Evolutionary conservation across 2,329 filamentous ascomycete genomes (phyloP).

Genomic region (Aspergillus viridinutans): DNA sequence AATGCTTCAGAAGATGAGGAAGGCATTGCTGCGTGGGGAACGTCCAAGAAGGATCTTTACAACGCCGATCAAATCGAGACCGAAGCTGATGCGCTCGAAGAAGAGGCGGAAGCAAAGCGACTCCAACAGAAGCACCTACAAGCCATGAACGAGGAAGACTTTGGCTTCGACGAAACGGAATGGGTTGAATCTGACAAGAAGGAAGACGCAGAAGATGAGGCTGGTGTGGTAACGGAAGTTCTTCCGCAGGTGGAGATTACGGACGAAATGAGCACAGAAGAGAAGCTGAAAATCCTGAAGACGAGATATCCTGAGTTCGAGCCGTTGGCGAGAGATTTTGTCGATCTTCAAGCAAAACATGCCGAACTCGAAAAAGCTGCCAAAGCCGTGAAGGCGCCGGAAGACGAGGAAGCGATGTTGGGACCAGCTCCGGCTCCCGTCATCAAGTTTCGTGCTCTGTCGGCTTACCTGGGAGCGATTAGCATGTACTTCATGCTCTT

Average conservation of each 20-base stretch:
- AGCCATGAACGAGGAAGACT: slow-evolving; percentile 86
- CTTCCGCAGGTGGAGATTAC: slow-evolving; percentile 78
- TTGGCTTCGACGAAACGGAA: slow-evolving; percentile 84
- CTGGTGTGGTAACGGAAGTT: slow-evolving; percentile 74
- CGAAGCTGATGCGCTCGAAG: slow-evolving; percentile 73
- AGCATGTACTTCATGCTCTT: slow-evolving; percentile 93
- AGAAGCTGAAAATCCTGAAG: slow-evolving; percentile 70
- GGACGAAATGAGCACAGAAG: slow-evolving; percentile 69
- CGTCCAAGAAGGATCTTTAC: slow-evolving; percentile 87
- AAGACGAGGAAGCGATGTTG: slow-evolving; percentile 33
- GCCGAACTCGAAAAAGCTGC: slow-evolving; percentile 58
- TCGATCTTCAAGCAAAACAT: slow-evolving; percentile 60
- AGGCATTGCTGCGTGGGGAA: slow-evolving; percentile 73
- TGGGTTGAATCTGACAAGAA: slow-evolving; percentile 62
- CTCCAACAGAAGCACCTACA: slow-evolving; percentile 87
- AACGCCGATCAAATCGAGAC: slow-evolving; percentile 73
- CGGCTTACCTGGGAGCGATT: slow-evolving; percentile 80
- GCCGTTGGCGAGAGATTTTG: slow-evolving; percentile 73
- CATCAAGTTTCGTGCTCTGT: slow-evolving; percentile 73
- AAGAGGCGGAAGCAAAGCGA: slow-evolving; percentile 84
- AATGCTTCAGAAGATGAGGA: slow-evolving; percentile 42
- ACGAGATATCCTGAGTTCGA: slow-evolving; percentile 90
- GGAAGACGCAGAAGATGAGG: slow-evolving; percentile 43
- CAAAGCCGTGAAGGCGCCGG: slow-evolving; percentile 49
- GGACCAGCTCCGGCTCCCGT: slow-evolving; percentile 51